Conservation (phyloP, 805 yeast genomes). For the Cyberlindnera euphorbiiphila region DNA sequence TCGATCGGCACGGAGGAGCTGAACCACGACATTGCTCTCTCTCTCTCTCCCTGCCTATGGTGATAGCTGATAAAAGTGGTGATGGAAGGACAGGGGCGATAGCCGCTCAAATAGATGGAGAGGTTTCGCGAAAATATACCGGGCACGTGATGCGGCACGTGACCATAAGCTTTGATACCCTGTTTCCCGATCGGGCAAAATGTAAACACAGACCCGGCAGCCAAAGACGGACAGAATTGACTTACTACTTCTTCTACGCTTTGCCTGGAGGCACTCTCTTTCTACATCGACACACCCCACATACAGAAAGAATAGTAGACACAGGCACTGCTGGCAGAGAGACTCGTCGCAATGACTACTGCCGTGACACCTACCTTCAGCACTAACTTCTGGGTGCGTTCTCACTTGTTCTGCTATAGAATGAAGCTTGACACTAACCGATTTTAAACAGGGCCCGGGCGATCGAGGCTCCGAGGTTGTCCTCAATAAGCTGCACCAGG, state of each 20-base stretch:
- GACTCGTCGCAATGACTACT: slow-evolving; percentile 8
- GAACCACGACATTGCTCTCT: slow-evolving; percentile 27
- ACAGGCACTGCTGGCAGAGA: neutral
- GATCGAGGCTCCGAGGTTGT: slow-evolving; percentile 57
- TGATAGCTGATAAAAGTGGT: too few species aligned
- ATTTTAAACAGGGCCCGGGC: slow-evolving; percentile 46
- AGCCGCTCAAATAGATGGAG: neutral
- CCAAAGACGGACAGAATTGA: neutral
- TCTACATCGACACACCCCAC: neutral
- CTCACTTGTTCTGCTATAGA: neutral
- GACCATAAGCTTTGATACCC: neutral
- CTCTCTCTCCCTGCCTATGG: too few species aligned
- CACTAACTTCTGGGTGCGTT: slow-evolving; percentile 46
- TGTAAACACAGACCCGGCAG: slow-evolving; percentile 16
- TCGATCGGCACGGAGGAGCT: slow-evolving; percentile 34
- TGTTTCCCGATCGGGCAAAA: slow-evolving; percentile 22
- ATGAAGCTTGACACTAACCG: too few species aligned
- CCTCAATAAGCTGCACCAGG: slow-evolving; percentile 52
- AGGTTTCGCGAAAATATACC: neutral
- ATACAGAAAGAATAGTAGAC: slow-evolving; percentile 2
- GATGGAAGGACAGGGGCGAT: too few species aligned
- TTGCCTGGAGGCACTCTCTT: too few species aligned
- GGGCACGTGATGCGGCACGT: neutral
- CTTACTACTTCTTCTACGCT: neutral
- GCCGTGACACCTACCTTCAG: slow-evolving; percentile 32